Conservation (phyloP, 2,329 filamentous ascomycete genomes). For the Alternaria hordeiaustralica region DNA sequence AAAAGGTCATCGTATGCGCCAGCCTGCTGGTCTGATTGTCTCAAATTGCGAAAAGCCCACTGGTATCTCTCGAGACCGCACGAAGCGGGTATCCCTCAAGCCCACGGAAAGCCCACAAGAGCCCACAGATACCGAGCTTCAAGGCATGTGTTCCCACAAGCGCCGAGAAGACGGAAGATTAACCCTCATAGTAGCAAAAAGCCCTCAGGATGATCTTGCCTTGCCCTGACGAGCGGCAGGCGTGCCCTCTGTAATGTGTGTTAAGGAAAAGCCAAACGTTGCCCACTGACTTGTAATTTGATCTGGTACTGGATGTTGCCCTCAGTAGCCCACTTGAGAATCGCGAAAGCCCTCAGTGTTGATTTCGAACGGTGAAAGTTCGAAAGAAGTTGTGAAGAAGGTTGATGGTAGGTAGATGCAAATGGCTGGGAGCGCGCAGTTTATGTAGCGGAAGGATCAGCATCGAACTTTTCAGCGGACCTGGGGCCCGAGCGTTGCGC, state of each 20-base stretch:
- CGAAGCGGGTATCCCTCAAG: constrained; percentile 51
- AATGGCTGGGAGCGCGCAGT: constrained; percentile 16
- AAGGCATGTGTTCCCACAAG: constrained; percentile 62
- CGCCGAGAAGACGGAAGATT: constrained; percentile 54
- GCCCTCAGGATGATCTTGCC: constrained; percentile 49
- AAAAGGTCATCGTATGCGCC: constrained; percentile 26
- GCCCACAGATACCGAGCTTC: constrained; percentile 54
- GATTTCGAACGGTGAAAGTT: constrained; percentile 27
- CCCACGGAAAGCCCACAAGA: constrained; percentile 54
- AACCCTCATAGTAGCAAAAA: constrained; percentile 51
- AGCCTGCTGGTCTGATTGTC: constrained; percentile 47
- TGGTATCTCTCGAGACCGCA: constrained; percentile 50
- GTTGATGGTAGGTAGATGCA: constrained; percentile 19
- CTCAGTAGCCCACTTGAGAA: constrained; percentile 46
- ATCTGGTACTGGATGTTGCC: constrained; percentile 41
- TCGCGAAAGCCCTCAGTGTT: constrained; percentile 41
- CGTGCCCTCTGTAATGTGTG: constrained; percentile 45
- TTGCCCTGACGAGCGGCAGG: constrained; percentile 46
- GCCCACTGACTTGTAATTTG: constrained; percentile 50
- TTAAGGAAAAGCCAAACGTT: constrained; percentile 49
- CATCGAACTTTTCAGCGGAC: constrained; percentile 22
- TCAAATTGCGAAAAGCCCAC: constrained; percentile 53
- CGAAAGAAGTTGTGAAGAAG: constrained; percentile 30
- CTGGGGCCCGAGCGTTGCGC: constrained; percentile 3
- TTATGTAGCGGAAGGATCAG: constrained; percentile 20